phyloP scores from a whole-genome alignment of 495 filamentous ascomycete genomes.

The Penicillium paradoxum region DNA sequence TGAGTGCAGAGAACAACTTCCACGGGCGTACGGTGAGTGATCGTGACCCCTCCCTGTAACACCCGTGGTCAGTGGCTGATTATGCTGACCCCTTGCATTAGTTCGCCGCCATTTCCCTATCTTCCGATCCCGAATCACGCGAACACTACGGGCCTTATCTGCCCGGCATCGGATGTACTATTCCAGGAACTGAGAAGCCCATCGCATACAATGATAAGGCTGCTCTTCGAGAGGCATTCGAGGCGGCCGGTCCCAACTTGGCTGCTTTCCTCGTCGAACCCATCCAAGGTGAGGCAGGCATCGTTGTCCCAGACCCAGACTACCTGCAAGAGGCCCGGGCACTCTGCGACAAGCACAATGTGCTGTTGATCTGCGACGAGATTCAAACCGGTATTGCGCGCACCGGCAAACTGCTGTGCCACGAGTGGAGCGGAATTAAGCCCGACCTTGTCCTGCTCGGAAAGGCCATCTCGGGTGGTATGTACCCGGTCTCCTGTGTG shows the following conservation, averaged over 20 bases:
- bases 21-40: conserved; percentile 84
- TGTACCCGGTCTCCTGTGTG: conserved; percentile 97
- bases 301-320: conserved; percentile 87
- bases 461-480: conserved; percentile 96
- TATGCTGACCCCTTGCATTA: conserved; percentile 32
- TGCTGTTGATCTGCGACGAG: conserved; percentile 94
- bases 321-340: conserved; percentile 78
- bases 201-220: conserved; percentile 83
- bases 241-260: conserved; percentile 74
- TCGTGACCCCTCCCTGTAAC: neutral
- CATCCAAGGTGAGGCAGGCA: conserved; percentile 97
- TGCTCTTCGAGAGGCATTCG: conserved; percentile 73
- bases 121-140: conserved; percentile 87
- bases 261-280: conserved; percentile 96
- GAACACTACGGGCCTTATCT: conserved; percentile 97
- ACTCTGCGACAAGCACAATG: conserved; percentile 90
- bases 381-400: conserved; percentile 97
- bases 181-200: conserved; percentile 68
- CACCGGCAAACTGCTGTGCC: conserved; percentile 88
- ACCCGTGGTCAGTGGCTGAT: conserved; percentile 12
- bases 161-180: conserved; percentile 74
- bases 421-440: conserved; percentile 90
- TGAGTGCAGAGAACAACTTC: conserved; percentile 88
- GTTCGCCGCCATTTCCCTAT: conserved; percentile 94
- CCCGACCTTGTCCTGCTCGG: conserved; percentile 92